Evolutionary conservation across 2,329 filamentous ascomycete species (phyloP).

Genomic region (Fusarium setosum): DNA sequence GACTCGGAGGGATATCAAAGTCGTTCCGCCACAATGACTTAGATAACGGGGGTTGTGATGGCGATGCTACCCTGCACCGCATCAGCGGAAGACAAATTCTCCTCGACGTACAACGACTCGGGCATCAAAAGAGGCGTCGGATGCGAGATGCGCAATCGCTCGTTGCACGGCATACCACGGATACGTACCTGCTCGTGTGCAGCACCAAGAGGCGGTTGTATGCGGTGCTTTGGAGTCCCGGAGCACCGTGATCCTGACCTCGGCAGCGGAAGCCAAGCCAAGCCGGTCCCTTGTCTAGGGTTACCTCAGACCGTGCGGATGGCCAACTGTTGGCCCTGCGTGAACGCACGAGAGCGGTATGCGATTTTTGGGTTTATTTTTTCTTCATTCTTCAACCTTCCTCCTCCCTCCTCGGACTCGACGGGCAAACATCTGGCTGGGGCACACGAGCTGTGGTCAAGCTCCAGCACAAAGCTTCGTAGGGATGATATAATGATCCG

Average conservation of each 20-base stretch:
- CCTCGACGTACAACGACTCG: constrained; percentile 17
- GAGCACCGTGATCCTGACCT: not conserved
- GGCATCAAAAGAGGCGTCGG: constrained; percentile 33
- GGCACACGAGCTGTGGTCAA: not conserved
- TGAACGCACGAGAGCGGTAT: constrained; percentile 2
- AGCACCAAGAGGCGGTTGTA: not conserved
- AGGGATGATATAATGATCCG: constrained; percentile 1
- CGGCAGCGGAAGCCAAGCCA: not conserved
- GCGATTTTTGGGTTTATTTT: not conserved
- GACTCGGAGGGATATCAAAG: not conserved
- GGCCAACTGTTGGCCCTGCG: not conserved
- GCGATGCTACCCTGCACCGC: constrained; percentile 18
- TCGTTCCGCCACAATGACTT: constrained; percentile 14
- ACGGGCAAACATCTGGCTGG: not conserved
- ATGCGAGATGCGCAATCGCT: constrained; percentile 29
- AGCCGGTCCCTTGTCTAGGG: not conserved
- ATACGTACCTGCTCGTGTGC: not conserved
- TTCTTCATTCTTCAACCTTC: not conserved
- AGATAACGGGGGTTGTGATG: not conserved
- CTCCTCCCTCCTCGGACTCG: not conserved
- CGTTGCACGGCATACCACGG: constrained; percentile 10
- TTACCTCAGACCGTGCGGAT: not conserved
- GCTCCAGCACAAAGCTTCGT: not conserved
- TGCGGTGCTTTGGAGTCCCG: not conserved
- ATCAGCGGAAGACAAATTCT: constrained; percentile 22